Base-by-base conservation (phyloP, 495 filamentous ascomycete species). In the Pyrenula aspistea region DNA sequence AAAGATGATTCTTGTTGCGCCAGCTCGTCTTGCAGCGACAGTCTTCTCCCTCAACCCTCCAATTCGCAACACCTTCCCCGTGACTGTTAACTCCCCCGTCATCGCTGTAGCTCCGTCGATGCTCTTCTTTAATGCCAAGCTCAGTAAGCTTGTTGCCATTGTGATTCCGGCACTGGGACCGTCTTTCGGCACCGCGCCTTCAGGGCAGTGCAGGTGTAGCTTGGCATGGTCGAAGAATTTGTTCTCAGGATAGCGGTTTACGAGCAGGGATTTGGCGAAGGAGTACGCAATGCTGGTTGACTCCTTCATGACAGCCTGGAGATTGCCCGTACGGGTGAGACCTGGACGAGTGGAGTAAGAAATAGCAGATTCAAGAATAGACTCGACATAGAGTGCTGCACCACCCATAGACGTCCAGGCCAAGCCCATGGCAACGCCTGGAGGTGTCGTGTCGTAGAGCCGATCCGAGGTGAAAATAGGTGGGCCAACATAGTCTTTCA, bases 361-460 rank as follows among this genome's bases (percentile, higher is more conserved):
- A 59, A 97, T 79, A 8, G 85, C 78, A 56, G 81, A 85, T 64
- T 97, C 91, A 57, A 99, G 75, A 62, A 99, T 96, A 11, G 90
- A 94, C 72, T 99, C 94, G 57, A 97, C 87, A 68, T 99, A 99
- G 59, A 99, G 80, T 20, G 92, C 94, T 2, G 93, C 87, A 62
- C 94, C 94, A 63, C 94, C 94, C 83, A 99, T 87, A 65, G 85
- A 86, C n/a, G 94, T 97, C 92, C 91, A 96, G 53, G 94, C 94
- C 56, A 99, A 83, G 60, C 94, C 94, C 94, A 99, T 99, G 42
- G 90, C 90, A 36, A 99, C 94, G 68, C 94, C 94, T n/a, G 93
- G 83, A 8, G 94, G 94, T 56, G 91, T 95, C 47, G 81, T 81
- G 63, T 97, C 94, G 72, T 96, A 99, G 56, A 99, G 79, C 53